These are phyloP conservation scores for Salix viminalis DNA, from an alignment of 345 rosid species.

Conservation along the genomic window DNA sequence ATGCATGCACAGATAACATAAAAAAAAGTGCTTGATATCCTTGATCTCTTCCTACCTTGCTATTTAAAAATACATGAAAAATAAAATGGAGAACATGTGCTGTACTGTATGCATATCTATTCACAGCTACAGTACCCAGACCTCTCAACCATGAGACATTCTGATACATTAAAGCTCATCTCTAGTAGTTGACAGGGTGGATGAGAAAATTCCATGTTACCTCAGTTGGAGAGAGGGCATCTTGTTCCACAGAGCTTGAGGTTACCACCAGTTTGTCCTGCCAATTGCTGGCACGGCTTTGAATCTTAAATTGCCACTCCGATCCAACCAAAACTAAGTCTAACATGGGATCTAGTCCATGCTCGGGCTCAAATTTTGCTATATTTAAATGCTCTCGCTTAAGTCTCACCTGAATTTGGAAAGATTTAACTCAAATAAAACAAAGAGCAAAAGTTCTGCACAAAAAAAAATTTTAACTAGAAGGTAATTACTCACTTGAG, in stretches of 20 bases:
- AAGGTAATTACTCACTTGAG: conserved; percentile 57
- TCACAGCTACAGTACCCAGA: not conserved
- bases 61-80: not conserved
- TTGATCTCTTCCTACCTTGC: not conserved
- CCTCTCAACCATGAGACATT: conserved; percentile 1
- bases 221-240: conserved; percentile 91
- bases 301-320: conserved; percentile 96
- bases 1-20: not conserved
- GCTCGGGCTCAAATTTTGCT: conserved; percentile 94
- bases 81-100: not conserved
- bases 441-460: not conserved
- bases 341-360: conserved; percentile 81
- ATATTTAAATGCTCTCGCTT: conserved; percentile 89
- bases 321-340: conserved; percentile 97
- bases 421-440: conserved; percentile 11
- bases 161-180: not conserved
- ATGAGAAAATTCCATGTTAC: conserved; percentile 32
- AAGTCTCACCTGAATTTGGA: conserved; percentile 68
- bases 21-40: not conserved
- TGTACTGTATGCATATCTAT: not conserved
- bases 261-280: conserved; percentile 92
- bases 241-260: conserved; percentile 89
- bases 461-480: not conserved
- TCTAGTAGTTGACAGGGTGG: not conserved
- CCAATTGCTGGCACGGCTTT: conserved; percentile 96